Base-by-base conservation (phyloP, 2,329 filamentous ascomycete species). In the Arachnomyces sp. region DNA sequence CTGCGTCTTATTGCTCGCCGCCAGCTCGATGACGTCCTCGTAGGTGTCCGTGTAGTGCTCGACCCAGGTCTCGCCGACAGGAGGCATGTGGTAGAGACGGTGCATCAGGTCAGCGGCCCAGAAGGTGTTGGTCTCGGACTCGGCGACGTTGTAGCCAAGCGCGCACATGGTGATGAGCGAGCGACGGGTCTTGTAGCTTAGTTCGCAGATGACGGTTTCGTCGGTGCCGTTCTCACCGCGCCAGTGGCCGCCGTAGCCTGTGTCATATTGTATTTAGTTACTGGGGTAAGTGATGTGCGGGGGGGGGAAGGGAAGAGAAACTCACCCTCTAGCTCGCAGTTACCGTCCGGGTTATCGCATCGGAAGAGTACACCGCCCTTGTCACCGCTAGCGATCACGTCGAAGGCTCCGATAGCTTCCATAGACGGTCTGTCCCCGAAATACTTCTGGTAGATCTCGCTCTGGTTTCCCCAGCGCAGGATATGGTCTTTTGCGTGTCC, bases 171-270 rank as follows among this genome's bases (percentile, higher is more conserved):
- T 69, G 37, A 71, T 65, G 6, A 84, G 71, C 14, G 69, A 71
- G 28, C 69, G 71, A 36, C 80, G 76, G 34, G 68, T 69, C 29
- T 63, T 53, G 58, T 77, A 84, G 2, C 78, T 82, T 2, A 74
- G 65, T 4, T 72, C 69, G 60, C 81, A 84, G 58, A 84, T 83
- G 48, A 84, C 81, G 2, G 80, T 84, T 59, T 84, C 79, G 1
- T 68, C 60, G 2, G 78, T 77, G 2, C 72, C 79, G 45, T 84
- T 84, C 17, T 58, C 53, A 32, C 80, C 80, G 40, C 81, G 75
- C 74, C 74, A 82, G 65, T 84, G 80, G 28, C 81, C 81, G 34
- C 68, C 81, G 72, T 74, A 84, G 38, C 65, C 78, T 82, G 31
- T 37, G 8, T n/a, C 30, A 17, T n/a, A 37, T 38, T 39, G 31